phyloP scores from a whole-genome alignment of 768 basidiomycete species.

The Leccinum variicolor region DNA sequence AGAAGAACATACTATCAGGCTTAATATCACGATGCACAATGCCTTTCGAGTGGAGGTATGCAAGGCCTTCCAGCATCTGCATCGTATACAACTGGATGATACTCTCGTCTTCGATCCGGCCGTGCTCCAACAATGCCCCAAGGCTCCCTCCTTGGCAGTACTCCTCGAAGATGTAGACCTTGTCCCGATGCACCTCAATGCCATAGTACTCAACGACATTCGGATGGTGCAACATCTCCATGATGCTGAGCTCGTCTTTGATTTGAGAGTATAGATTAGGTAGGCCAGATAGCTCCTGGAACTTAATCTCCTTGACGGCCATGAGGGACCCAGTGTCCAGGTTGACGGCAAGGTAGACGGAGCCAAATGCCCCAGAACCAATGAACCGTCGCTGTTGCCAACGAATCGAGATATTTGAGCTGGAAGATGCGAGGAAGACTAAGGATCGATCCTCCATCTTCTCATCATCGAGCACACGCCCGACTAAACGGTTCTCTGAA shows the following conservation, averaged over 20 bases:
- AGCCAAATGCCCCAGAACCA: slow-evolving; percentile 97
- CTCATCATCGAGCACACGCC: slow-evolving; percentile 91
- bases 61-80: slow-evolving; percentile 94
- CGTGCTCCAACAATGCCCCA: slow-evolving; percentile 84
- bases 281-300: slow-evolving; percentile 86
- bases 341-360: slow-evolving; percentile 98
- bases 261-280: slow-evolving; percentile 90
- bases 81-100: slow-evolving; percentile 94
- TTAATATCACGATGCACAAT: slow-evolving; percentile 98
- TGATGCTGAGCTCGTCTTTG: slow-evolving; percentile 92
- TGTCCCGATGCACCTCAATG: slow-evolving; percentile 97
- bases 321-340: slow-evolving; percentile 93
- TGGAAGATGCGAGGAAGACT: slow-evolving; percentile 92
- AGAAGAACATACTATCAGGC: slow-evolving; percentile 82
- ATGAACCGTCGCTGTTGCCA: slow-evolving; percentile 99
- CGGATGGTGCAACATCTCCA: slow-evolving; percentile 97
- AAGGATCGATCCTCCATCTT: slow-evolving; percentile 91
- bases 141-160: slow-evolving; percentile 96
- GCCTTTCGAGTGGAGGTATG: slow-evolving; percentile 88
- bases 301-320: slow-evolving; percentile 99
- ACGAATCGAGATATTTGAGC: slow-evolving; percentile 89
- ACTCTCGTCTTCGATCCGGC: slow-evolving; percentile 94
- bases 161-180: slow-evolving; percentile 98
- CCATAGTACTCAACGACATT: slow-evolving; percentile 99
- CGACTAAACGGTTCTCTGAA: slow-evolving; percentile 71